Conservation (phyloP, 1,139 yeast genomes). For the Yamadazyma songkhlaensis region DNA sequence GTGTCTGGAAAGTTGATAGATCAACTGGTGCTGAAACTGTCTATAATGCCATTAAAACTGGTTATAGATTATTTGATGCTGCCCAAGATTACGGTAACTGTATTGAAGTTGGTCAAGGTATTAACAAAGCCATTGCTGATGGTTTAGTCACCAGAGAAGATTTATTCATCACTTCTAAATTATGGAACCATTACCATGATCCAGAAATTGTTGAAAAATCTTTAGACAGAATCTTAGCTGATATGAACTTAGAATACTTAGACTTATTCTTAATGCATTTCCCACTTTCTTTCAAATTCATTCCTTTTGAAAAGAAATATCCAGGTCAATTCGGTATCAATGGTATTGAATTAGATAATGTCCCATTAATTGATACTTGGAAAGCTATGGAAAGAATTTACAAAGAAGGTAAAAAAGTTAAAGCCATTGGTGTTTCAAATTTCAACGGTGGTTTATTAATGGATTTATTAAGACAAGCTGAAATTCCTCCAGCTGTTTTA, state of each 20-base stretch:
- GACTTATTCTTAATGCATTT: slow-evolving; percentile 78
- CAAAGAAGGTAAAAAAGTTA: slow-evolving; percentile 43
- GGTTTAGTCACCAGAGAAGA: slow-evolving; percentile 72
- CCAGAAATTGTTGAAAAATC: slow-evolving; percentile 58
- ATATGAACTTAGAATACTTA: slow-evolving; percentile 64
- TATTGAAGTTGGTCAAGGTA: slow-evolving; percentile 69
- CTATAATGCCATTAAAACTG: slow-evolving; percentile 65
- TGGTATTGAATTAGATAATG: slow-evolving; percentile 59
- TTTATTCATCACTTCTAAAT: slow-evolving; percentile 70
- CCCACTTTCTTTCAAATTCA: slow-evolving; percentile 73
- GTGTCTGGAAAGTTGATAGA: slow-evolving; percentile 66
- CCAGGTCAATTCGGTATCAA: slow-evolving; percentile 76
- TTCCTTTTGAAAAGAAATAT: slow-evolving; percentile 69
- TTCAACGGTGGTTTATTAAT: slow-evolving; percentile 67
- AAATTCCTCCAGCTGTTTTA: slow-evolving; percentile 72
- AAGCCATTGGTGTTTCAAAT: slow-evolving; percentile 82
- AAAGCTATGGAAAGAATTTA: slow-evolving; percentile 65
- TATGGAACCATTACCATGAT: slow-evolving; percentile 79
- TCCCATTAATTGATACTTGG: slow-evolving; percentile 78
- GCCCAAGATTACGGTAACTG: slow-evolving; percentile 81
- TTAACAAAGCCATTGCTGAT: slow-evolving; percentile 60
- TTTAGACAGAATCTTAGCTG: slow-evolving; percentile 59
- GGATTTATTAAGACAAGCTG: slow-evolving; percentile 71
- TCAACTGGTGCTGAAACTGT: slow-evolving; percentile 56
- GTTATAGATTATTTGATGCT: slow-evolving; percentile 75